These are phyloP conservation scores for Trichoderma atrobrunneum DNA, from an alignment of 2,329 filamentous ascomycete genomes.

Conservation along the genomic window DNA sequence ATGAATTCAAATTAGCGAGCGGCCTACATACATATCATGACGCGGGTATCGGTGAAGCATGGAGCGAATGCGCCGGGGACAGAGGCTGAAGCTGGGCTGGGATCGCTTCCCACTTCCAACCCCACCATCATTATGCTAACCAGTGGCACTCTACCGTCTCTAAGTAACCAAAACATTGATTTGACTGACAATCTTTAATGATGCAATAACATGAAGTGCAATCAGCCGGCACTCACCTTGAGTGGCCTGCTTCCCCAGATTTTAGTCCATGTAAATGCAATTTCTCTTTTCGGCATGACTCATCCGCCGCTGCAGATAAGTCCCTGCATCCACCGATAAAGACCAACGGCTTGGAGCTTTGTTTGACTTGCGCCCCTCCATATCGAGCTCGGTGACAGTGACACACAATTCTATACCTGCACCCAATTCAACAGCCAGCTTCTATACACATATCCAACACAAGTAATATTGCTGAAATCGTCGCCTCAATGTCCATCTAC, in stretches of 20 bases:
- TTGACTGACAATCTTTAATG: neutral
- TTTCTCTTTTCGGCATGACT: constrained; percentile 17
- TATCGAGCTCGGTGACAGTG: neutral
- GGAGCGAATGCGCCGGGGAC: neutral
- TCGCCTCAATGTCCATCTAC: constrained; percentile 50
- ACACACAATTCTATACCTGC: neutral
- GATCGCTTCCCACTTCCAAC: neutral
- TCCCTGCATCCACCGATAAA: neutral
- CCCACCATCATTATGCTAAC: neutral
- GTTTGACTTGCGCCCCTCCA: neutral
- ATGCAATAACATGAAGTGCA: neutral
- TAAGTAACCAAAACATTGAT: too few species aligned
- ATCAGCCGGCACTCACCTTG: neutral
- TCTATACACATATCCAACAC: neutral
- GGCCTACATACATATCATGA: neutral
- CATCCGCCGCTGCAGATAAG: constrained; percentile 2
- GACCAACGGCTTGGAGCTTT: neutral
- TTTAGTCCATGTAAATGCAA: neutral
- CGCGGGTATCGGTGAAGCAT: neutral
- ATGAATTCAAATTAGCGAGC: neutral
- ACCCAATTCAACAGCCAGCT: neutral
- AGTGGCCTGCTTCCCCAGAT: neutral
- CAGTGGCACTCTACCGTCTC: neutral
- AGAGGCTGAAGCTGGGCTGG: neutral
- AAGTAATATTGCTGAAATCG: neutral